Percentiles rank a stretch among this genome's conserved stretches.
These are phyloP conservation scores for Solanum peruvianum DNA, from an alignment of 257 asterid genomes.

Conservation along the genomic window DNA sequence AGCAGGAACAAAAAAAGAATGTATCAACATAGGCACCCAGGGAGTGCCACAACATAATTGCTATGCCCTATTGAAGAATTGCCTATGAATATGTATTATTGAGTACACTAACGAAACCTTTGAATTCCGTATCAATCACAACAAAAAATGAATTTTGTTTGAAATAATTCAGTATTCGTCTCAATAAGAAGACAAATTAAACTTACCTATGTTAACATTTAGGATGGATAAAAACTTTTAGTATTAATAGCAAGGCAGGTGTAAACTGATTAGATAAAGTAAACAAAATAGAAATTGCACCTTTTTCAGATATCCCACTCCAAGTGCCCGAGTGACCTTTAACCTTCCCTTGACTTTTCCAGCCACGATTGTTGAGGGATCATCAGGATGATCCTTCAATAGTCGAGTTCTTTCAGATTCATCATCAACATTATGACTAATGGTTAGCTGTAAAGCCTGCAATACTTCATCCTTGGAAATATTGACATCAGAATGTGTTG, in stretches of 20 bases:
- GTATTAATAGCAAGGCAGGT: background rate
- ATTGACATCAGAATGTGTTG: slow-evolving; percentile 32
- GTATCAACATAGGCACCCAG: background rate
- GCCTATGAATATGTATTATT: background rate
- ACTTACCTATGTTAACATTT: background rate
- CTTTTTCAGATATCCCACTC: slow-evolving; percentile 96
- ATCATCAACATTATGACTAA: slow-evolving; percentile 69
- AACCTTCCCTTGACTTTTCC: slow-evolving; percentile 91
- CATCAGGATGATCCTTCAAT: slow-evolving; percentile 67
- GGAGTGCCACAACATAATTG: background rate
- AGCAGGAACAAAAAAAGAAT: background rate
- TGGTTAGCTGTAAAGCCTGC: slow-evolving; percentile 66
- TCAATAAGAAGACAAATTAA: background rate
- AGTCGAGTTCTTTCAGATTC: slow-evolving; percentile 63
- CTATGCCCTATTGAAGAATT: background rate
- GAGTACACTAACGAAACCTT: background rate
- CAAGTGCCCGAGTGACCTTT: slow-evolving; percentile 90
- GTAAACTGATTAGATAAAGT: background rate
- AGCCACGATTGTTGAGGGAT: slow-evolving; percentile 38
- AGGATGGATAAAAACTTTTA: background rate
- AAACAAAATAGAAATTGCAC: slow-evolving; percentile 18
- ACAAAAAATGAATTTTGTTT: background rate
- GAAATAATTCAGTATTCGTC: background rate
- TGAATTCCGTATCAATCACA: background rate
- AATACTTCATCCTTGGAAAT: slow-evolving; percentile 13